These are phyloP conservation scores for Geranomyces variabilis DNA, from an alignment of 192 early-diverging fungal species.

Conservation along the genomic window DNA sequence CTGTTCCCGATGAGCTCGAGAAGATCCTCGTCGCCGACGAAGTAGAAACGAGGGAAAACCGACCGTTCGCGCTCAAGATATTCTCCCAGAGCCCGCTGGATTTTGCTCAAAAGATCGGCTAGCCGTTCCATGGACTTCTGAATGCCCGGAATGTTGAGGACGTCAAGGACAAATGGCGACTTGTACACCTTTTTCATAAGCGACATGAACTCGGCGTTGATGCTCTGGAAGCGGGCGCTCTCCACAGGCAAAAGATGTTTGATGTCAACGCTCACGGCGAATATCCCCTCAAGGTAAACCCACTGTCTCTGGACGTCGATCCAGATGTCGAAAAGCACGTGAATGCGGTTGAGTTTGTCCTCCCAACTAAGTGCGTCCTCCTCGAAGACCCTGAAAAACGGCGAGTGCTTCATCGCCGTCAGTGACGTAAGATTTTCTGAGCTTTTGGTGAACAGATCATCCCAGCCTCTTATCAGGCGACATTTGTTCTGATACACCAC, in stretches of 20 bases:
- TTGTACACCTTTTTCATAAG: conserved; percentile 99
- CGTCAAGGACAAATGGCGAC: conserved; percentile 95
- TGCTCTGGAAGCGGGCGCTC: conserved; percentile 93
- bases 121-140: conserved; percentile 95
- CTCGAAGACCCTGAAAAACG: conserved; percentile 98
- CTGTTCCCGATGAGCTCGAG: conserved; percentile 99
- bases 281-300: conserved; percentile 99
- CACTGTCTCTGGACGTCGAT: conserved; percentile 99
- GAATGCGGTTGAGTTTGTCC: conserved; percentile 94
- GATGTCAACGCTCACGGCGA: conserved; percentile 95
- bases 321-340: conserved; percentile 98
- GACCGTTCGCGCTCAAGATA: conserved; percentile 97
- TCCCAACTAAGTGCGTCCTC: conserved; percentile 95
- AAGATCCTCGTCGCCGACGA: conserved; percentile 99
- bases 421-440: conserved; percentile 94
- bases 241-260: conserved; percentile 96
- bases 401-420: conserved; percentile 95
- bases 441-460: conserved; percentile 96
- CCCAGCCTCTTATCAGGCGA: conserved; percentile 96
- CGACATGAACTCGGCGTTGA: conserved; percentile 96
- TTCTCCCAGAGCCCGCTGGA: conserved; percentile 98
- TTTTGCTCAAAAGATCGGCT: conserved; percentile 88
- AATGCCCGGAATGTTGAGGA: conserved; percentile 88
- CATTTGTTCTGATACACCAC: conserved; percentile 98
- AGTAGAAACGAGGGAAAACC: conserved; percentile 99